Percentiles rank a stretch among this genome's conserved stretches.
Evolutionary conservation across 164 flowering plant genomes (phyloP).

Genomic region (Tetrastigma voinierianum): DNA sequence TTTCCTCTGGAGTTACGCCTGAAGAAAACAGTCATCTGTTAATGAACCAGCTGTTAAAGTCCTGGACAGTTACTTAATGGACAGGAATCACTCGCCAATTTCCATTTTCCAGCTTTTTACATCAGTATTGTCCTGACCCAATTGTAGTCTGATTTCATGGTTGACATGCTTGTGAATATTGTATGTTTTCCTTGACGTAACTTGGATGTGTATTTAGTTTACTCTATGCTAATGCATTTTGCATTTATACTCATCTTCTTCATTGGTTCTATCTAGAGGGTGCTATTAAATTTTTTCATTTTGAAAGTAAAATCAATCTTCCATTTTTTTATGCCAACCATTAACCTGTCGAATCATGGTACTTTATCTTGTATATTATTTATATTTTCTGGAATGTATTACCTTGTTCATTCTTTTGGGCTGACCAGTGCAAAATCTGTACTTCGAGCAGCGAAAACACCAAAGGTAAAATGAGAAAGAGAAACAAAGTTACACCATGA

Average conservation of each 20-base stretch:
- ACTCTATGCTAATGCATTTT: background rate
- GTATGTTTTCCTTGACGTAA: background rate
- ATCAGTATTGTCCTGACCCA: slow-evolving; percentile 52
- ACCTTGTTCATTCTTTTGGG: background rate
- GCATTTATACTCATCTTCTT: background rate
- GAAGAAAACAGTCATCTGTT: slow-evolving; percentile 30
- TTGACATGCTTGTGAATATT: background rate
- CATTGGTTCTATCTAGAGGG: background rate
- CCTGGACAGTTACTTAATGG: slow-evolving; percentile 47
- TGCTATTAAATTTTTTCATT: too few species aligned
- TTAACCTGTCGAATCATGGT: too few species aligned
- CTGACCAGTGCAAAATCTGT: background rate
- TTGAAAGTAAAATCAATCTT: too few species aligned
- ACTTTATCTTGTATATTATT: too few species aligned
- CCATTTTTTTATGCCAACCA: too few species aligned
- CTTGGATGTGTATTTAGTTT: background rate
- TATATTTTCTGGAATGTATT: background rate
- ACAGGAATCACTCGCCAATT: slow-evolving; percentile 90
- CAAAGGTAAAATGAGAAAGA: background rate
- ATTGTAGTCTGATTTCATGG: background rate
- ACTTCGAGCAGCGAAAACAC: background rate
- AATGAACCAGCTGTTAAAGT: slow-evolving; percentile 22
- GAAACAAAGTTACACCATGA: background rate
- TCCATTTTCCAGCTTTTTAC: slow-evolving; percentile 79
- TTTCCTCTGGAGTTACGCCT: slow-evolving; percentile 22